A percentile compares a stretch with the other conserved stretches of the same genome.
phyloP scores from a whole-genome alignment of 495 filamentous ascomycete species.

The Staphylotrichum longicolle region DNA sequence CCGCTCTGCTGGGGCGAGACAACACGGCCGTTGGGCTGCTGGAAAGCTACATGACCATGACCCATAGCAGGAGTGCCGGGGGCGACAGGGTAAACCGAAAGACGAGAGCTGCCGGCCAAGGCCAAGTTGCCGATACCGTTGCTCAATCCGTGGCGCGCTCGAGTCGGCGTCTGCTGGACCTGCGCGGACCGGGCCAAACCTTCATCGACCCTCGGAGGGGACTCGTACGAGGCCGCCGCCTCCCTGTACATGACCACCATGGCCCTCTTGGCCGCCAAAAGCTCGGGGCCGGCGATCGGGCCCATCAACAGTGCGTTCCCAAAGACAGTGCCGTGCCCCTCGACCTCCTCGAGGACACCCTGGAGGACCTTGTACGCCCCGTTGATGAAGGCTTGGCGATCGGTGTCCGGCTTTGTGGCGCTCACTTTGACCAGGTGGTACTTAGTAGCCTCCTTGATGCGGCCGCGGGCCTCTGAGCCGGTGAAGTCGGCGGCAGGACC shows the following conservation, averaged over 20 bases:
- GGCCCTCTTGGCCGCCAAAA: background rate
- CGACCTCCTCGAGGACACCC: constrained; percentile 3
- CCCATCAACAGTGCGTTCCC: constrained; percentile 10
- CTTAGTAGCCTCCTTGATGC: constrained; percentile 7
- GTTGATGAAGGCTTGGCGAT: background rate
- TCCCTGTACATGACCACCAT: constrained; percentile 2
- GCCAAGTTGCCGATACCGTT: background rate
- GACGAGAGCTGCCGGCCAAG: background rate
- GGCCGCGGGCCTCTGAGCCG: background rate
- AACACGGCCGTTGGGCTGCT: too few species aligned
- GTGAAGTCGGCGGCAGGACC: constrained; percentile 13
- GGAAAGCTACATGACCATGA: too few species aligned
- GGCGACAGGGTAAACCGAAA: background rate
- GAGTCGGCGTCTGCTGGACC: constrained; percentile 10
- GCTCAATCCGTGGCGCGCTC: background rate
- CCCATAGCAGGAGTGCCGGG: background rate
- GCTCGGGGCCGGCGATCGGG: background rate
- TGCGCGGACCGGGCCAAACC: background rate
- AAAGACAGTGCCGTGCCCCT: constrained; percentile 9
- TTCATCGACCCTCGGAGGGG: background rate
- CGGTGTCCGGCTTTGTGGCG: constrained; percentile 1
- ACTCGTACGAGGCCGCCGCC: background rate
- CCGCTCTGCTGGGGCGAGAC: constrained; percentile 1
- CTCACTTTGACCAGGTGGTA: background rate
- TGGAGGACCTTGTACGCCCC: constrained; percentile 14